Base-by-base conservation (phyloP, 1,139 yeast species). In the Citeromyces siamensis region DNA sequence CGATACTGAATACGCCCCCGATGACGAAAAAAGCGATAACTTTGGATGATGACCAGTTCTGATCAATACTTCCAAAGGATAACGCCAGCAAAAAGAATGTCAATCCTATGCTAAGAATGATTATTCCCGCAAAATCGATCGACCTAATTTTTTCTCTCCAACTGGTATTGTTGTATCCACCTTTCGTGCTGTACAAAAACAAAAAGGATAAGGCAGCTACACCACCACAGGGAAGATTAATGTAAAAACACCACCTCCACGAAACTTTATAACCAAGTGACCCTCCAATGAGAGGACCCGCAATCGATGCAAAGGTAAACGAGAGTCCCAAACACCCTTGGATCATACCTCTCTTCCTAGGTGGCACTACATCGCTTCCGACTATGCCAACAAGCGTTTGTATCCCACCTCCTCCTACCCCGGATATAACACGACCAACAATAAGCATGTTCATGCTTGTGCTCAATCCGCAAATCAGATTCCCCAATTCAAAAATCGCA, bases 171-270 rank as follows among this genome's bases (percentile, higher is more conserved):
- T 44, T 40, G 6, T 46, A 58, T n/a, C 78, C 79, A 13, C 85
- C 81, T 32, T 68, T 60, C 54, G 74, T 75, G n/a, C 68, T 62
- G 34, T 62, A 47, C 6, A 60, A 41, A 35, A 80, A 60, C 17
- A 68, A 50, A 0, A 56, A 50, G 14, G 68, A 54, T 8, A 23
- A 5, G 13, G 28, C 28, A 1, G 81, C 76, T 3, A 66, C 43
- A 0, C 80, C 85, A 13, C 83, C 82, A 35, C 77, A 58, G 2
- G 86, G 86, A 40, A 79, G 56, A 50, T 78, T 79, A 46, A 78
- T 61, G 52, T 72, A 76, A 53, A 79, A 80, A 46, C 82, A 74
- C 85, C 85, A 77, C 50, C 88, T 63, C 86, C 86, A 79, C 14
- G 73, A 62, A 3, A 72, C 74, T 37, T 70, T 62, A 10, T 71